Conservation (phyloP, 2,329 filamentous ascomycete species). For the Fusarium pseudonygamai region DNA sequence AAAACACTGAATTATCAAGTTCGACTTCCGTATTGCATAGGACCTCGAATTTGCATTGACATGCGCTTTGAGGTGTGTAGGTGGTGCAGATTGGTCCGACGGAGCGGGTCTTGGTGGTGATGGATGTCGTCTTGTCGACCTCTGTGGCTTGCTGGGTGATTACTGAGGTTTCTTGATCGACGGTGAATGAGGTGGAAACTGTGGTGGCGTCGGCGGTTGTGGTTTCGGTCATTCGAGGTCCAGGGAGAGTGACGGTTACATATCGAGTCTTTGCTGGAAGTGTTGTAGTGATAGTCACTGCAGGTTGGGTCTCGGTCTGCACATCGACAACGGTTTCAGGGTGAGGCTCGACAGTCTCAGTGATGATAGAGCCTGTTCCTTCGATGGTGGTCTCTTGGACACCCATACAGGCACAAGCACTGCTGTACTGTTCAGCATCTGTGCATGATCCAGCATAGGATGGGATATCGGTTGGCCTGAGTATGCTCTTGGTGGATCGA, state of each 20-base stretch:
- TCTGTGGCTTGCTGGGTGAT: not conserved
- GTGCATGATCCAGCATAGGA: not conserved
- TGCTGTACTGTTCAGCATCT: not conserved
- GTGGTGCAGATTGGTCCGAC: not conserved
- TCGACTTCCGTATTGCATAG: fast-evolving
- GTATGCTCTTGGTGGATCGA: not conserved
- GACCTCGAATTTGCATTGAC: not conserved
- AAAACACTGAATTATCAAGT: fast-evolving
- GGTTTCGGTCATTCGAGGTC: not conserved
- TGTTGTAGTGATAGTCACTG: not conserved
- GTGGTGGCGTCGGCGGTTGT: not conserved
- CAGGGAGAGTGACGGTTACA: not conserved
- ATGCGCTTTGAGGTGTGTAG: not conserved
- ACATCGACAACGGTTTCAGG: not conserved
- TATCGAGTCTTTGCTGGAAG: not conserved
- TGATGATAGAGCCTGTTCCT: not conserved
- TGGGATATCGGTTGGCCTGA: not conserved
- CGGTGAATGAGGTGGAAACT: fast-evolving
- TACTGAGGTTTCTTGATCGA: fast-evolving
- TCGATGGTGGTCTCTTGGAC: not conserved
- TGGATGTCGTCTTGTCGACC: not conserved
- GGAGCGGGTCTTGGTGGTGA: not conserved
- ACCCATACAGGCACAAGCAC: not conserved
- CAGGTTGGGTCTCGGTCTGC: not conserved
- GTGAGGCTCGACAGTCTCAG: not conserved